A percentile compares a stretch with the other conserved stretches of the same genome.
These are phyloP conservation scores for Ottelia alismoides DNA, from an alignment of 106 monocot genomes.

Conservation along the genomic window DNA sequence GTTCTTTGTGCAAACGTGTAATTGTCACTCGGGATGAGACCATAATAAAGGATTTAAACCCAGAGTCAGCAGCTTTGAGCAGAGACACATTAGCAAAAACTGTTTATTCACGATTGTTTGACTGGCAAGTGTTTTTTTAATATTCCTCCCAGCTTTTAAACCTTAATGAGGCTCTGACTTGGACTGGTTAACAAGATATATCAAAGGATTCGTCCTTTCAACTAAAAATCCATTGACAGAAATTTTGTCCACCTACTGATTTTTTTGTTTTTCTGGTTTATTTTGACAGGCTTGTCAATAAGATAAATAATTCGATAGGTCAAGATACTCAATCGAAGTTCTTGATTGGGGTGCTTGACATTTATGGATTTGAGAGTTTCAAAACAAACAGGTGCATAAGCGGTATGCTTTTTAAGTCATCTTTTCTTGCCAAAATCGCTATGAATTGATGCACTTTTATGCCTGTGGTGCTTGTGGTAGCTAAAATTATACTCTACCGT, in stretches of 20 bases:
- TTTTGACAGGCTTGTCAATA: constrained; percentile 31
- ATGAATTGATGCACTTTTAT: no score
- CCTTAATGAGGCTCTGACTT: no score
- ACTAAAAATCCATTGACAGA: no score
- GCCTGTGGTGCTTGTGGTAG: no score
- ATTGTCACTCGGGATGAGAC: constrained; percentile 80
- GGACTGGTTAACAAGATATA: no score
- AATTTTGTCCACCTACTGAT: no score
- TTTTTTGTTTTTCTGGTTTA: neutral
- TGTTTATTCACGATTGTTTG: constrained; percentile 73
- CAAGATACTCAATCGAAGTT: constrained; percentile 38
- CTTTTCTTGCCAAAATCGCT: no score
- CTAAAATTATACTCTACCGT: no score
- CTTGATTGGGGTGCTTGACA: constrained; percentile 38
- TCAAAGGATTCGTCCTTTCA: no score
- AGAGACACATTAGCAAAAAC: constrained; percentile 81
- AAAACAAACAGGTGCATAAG: constrained; percentile 48
- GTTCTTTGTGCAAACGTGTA: constrained; percentile 64
- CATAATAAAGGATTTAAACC: constrained; percentile 55
- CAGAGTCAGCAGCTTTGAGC: constrained; percentile 39
- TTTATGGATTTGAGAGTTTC: constrained; percentile 56
- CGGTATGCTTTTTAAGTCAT: constrained; percentile 41
- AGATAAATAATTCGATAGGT: constrained; percentile 38
- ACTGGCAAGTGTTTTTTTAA: constrained; percentile 31
- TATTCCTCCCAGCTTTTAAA: no score